phyloP scores from a whole-genome alignment of 352 stramenopile species.

The Phytopythium cucurbitacearum region DNA sequence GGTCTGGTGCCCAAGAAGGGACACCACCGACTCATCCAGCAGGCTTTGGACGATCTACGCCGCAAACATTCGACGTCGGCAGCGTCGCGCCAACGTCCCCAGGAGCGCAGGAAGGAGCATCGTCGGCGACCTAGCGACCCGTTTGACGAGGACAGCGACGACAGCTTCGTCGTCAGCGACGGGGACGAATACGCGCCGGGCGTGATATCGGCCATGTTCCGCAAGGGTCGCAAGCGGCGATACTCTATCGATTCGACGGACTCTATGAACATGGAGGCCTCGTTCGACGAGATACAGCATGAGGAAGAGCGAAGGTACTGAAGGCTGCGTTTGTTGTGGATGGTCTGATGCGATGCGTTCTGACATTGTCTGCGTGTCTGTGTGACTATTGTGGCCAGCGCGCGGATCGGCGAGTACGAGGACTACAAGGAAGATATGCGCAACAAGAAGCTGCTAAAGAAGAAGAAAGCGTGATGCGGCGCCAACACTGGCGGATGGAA shows the following conservation, averaged over 20 bases:
- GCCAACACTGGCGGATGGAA: too few relatives aligned
- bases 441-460: slow-evolving; percentile 80
- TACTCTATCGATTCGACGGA: slow-evolving; percentile 79
- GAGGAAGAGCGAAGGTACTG: slow-evolving; percentile 73
- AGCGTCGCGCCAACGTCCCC: slow-evolving; percentile 26
- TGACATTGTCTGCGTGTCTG: too few relatives aligned
- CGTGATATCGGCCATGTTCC: slow-evolving; percentile 76
- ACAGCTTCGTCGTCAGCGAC: slow-evolving; percentile 84
- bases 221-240: slow-evolving; percentile 62
- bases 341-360: neutral
- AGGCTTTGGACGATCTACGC: slow-evolving; percentile 70
- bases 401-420: slow-evolving; percentile 77
- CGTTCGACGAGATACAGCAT: slow-evolving; percentile 81
- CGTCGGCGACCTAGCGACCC: slow-evolving; percentile 35
- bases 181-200: slow-evolving; percentile 73
- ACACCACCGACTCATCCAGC: slow-evolving; percentile 80
- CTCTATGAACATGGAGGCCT: slow-evolving; percentile 85
- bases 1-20: slow-evolving; percentile 77
- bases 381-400: slow-evolving; percentile 20
- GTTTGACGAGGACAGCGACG: slow-evolving; percentile 85
- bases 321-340: neutral
- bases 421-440: slow-evolving; percentile 80
- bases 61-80: slow-evolving; percentile 61
- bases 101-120: slow-evolving; percentile 16
- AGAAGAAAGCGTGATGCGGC: slow-evolving; percentile 52